Evolutionary conservation across 2,329 filamentous ascomycete genomes (phyloP).

Genomic region (Diaporthe australafricana): DNA sequence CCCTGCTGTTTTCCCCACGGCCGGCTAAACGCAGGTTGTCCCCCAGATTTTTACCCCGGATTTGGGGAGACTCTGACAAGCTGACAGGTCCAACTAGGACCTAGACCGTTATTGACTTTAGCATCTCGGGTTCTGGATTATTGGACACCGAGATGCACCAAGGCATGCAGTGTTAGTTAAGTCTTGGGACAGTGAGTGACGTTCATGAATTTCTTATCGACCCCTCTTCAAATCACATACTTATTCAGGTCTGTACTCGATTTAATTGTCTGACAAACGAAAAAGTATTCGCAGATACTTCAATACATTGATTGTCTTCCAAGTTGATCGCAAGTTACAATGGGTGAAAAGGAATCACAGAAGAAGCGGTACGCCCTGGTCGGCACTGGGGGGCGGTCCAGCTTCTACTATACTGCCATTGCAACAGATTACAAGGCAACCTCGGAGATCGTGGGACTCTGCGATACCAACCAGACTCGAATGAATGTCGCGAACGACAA

Average conservation of each 20-base stretch:
- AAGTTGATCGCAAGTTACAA: neutral
- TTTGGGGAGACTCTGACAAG: neutral
- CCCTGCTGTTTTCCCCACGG: conserved; percentile 6
- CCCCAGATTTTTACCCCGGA: conserved; percentile 28
- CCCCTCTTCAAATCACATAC: neutral
- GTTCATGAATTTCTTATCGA: neutral
- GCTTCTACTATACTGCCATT: conserved; percentile 71
- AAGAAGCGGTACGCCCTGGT: conserved; percentile 65
- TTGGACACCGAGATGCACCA: conserved; percentile 2
- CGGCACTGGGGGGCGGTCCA: conserved; percentile 69
- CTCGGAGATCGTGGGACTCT: conserved; percentile 65
- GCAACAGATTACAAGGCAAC: conserved; percentile 62
- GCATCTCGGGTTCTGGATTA: conserved; percentile 14
- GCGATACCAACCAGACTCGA: conserved; percentile 71
- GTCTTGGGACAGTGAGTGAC: neutral
- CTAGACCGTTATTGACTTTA: conserved; percentile 15
- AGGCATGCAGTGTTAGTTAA: neutral
- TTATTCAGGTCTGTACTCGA: neutral
- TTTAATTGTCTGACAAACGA: neutral
- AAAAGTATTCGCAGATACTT: neutral
- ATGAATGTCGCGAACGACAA: conserved; percentile 66
- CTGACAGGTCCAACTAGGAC: neutral
- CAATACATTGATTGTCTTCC: neutral
- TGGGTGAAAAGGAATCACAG: neutral
- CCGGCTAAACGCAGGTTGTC: neutral